Percentiles rank a stretch among this genome's conserved stretches.
Conservation (phyloP, 495 filamentous ascomycete species). For the Terfezia boudieri region DNA sequence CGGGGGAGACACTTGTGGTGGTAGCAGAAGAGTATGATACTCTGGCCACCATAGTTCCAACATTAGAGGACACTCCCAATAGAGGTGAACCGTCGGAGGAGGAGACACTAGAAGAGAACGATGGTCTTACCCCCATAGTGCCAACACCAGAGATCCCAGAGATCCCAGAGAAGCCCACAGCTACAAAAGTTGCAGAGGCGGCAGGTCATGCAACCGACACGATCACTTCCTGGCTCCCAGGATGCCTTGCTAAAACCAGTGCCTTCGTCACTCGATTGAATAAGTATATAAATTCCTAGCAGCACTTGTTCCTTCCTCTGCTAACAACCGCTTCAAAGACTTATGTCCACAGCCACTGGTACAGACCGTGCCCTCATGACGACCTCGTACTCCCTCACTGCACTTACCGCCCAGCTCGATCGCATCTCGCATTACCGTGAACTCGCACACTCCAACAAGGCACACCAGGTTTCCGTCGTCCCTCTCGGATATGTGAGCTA, state of each 20-base stretch:
- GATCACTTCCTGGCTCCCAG: background rate
- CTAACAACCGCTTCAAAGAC: conserved; percentile 1
- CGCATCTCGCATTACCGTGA: conserved; percentile 13
- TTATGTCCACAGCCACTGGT: conserved; percentile 34
- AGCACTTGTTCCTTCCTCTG: background rate
- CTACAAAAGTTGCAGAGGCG: background rate
- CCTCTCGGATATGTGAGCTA: conserved; percentile 21
- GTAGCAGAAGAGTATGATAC: background rate
- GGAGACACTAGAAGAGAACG: background rate
- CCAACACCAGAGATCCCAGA: background rate
- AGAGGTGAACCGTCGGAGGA: background rate
- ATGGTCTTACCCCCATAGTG: background rate
- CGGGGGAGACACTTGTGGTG: background rate
- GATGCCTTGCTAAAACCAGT: background rate
- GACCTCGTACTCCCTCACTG: conserved; percentile 39
- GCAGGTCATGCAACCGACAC: background rate
- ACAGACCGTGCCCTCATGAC: conserved; percentile 40
- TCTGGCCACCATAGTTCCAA: background rate
- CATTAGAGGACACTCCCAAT: background rate
- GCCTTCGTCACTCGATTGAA: conserved; percentile 4
- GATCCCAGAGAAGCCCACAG: background rate
- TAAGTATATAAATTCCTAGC: conserved; percentile 1
- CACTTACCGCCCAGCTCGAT: conserved; percentile 24
- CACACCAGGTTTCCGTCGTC: conserved; percentile 16
- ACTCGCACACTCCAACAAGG: conserved; percentile 7